Base-by-base conservation (phyloP, 306 rosid species). In the Citrullus amarus region DNA sequence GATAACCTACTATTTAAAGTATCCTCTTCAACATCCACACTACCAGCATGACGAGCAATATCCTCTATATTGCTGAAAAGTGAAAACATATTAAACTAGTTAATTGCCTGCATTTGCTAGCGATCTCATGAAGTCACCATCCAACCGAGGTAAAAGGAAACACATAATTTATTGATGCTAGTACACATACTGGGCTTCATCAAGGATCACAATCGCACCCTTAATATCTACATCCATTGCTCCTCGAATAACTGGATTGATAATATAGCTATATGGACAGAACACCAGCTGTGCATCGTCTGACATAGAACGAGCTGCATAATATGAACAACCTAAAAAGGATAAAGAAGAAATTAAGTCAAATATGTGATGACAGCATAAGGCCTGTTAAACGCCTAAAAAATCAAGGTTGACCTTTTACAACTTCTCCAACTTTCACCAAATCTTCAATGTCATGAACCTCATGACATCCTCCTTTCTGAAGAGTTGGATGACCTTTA, bases 201-300 rank as follows among this genome's bases (percentile, higher is more conserved):
- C 97, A 70, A 92, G 85, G 83, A 92, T 88, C 81, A 94, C 80
- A 58, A 92, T 86, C 77, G 98, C 90, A 56, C 93, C 96, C 86
- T 88, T 87, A 78, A 94, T 89, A 87, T 94, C 92, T 59, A 94
- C 93, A 44, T 92, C 95, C 98, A 94, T 92, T 62, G 97, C 98
- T 76, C 87, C 93, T 53, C 98, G 90, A 80, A 94, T 89, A 78
- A 94, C 92, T 56, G 98, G 98, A 88, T 89, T 94, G 82, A 94
- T 77, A 84, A 94, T 81, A 86, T 92, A 94, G 84, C 44, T 94
- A 81, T 94, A 94, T 62, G 98, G 98, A 75, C 98, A 94, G 84
- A 94, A 94, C 65, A 94, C 94, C 88, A 94, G 73, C 38, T 88
- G 87, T 41, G 98, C 98, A 73, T 90, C 94, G 36, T 85, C 91